Percentiles rank a stretch among this genome's conserved stretches.
These are phyloP conservation scores for Spathaspora gorwiae DNA, from an alignment of 805 yeast genomes.

Conservation along the genomic window DNA sequence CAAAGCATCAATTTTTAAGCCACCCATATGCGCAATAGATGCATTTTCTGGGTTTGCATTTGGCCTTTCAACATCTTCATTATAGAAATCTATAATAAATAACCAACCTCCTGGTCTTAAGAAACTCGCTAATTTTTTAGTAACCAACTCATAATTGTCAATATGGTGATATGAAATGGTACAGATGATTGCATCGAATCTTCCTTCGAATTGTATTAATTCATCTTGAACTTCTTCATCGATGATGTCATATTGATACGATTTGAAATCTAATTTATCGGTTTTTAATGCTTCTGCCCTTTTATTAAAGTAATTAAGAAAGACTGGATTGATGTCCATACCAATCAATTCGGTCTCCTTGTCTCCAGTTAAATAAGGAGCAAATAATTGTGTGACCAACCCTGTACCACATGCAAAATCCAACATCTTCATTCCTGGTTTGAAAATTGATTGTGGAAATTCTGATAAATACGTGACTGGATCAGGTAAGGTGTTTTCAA, in stretches of 20 bases:
- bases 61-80: constrained; percentile 23
- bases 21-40: constrained; percentile 30
- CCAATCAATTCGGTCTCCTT: constrained; percentile 24
- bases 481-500: constrained; percentile 10
- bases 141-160: constrained; percentile 23
- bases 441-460: constrained; percentile 12
- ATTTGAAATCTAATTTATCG: constrained; percentile 3
- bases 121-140: constrained; percentile 26
- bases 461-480: constrained; percentile 3
- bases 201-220: constrained; percentile 12
- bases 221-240: constrained; percentile 11
- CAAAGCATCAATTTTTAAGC: constrained; percentile 21
- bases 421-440: constrained; percentile 20
- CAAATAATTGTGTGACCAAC: constrained; percentile 24
- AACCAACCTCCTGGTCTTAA: constrained; percentile 31
- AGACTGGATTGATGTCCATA: constrained; percentile 30
- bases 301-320: constrained; percentile 14
- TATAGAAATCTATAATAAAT: constrained; percentile 36
- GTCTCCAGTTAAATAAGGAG: constrained; percentile 19
- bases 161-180: constrained; percentile 40
- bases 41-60: constrained; percentile 1
- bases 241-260: constrained; percentile 22
- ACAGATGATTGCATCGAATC: constrained; percentile 31
- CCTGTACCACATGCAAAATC: constrained; percentile 47
- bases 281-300: constrained; percentile 8